phyloP scores from a whole-genome alignment of 2,329 filamentous ascomycete species.

The Thermothelomyces thermophilus region DNA sequence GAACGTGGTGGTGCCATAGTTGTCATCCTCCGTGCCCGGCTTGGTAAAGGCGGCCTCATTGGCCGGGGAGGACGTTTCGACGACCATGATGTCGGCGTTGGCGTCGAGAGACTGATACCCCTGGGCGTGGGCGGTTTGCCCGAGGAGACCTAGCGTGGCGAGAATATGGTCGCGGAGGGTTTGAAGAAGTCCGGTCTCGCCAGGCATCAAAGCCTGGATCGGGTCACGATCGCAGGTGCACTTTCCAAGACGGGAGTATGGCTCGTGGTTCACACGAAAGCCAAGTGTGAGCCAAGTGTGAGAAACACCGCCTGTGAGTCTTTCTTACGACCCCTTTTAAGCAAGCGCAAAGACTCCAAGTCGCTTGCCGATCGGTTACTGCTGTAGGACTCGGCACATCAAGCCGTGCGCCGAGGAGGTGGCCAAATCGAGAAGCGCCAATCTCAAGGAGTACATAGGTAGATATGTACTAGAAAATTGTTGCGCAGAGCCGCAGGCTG shows the following conservation, averaged over 20 bases:
- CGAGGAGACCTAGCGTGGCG: background rate
- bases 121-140: background rate
- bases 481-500: background rate
- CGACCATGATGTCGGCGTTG: slow-evolving; percentile 7
- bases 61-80: slow-evolving; percentile 4
- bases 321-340: slow-evolving; percentile 49
- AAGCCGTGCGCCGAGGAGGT: slow-evolving; percentile 32
- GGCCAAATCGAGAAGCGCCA: slow-evolving; percentile 11
- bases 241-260: background rate
- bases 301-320: slow-evolving; percentile 36
- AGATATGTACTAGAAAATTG: background rate
- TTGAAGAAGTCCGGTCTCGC: background rate
- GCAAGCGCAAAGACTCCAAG: slow-evolving; percentile 64
- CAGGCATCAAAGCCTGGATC: slow-evolving; percentile 1
- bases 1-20: slow-evolving; percentile 21
- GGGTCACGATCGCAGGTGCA: background rate
- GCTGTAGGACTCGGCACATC: slow-evolving; percentile 37
- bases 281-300: background rate
- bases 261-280: slow-evolving; percentile 2
- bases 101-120: background rate
- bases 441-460: slow-evolving; percentile 20
- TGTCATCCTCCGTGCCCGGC: slow-evolving; percentile 27
- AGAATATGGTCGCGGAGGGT: background rate
- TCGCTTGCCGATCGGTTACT: slow-evolving; percentile 49
- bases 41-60: slow-evolving; percentile 18